Evolutionary conservation across 352 stramenopile species (phyloP).

Genomic region (Globisporangium sylvaticum): DNA sequence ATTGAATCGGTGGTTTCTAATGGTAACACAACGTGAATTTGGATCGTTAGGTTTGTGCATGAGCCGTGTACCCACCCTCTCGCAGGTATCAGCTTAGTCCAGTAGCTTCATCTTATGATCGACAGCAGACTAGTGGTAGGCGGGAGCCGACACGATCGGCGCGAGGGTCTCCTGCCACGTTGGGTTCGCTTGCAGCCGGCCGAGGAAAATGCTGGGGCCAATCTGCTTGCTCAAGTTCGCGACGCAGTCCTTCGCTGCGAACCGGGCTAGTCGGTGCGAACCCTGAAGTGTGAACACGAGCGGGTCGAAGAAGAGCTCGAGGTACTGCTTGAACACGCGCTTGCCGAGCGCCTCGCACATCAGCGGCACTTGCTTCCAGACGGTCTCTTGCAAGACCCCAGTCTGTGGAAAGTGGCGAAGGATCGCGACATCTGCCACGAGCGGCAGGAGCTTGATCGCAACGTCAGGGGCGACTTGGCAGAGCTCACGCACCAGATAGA

Average conservation of each 20-base stretch:
- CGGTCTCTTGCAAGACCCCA: constrained; percentile 68
- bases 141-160: constrained; percentile 22
- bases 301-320: constrained; percentile 84
- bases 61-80: no score
- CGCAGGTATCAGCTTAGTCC: no score
- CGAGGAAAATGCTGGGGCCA: constrained; percentile 79
- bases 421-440: constrained; percentile 67
- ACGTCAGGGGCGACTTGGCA: constrained; percentile 56
- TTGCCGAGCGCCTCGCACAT: constrained; percentile 78
- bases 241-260: constrained; percentile 75
- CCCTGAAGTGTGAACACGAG: constrained; percentile 78
- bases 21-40: neutral
- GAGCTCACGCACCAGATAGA: constrained; percentile 95
- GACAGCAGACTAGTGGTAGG: neutral
- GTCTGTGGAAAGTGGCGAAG: constrained; percentile 77
- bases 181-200: constrained; percentile 65
- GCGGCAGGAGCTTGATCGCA: constrained; percentile 46
- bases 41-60: neutral
- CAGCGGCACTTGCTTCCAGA: constrained; percentile 80
- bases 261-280: constrained; percentile 59
- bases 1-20: neutral
- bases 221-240: constrained; percentile 73
- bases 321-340: constrained; percentile 77
- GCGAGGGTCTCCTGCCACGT: constrained; percentile 56
- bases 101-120: neutral